Evolutionary conservation across 768 basidiomycete genomes (phyloP), one percentile per base, ranked within the genome.

Genomic region (Strobilomyces dryophilus): DNA sequence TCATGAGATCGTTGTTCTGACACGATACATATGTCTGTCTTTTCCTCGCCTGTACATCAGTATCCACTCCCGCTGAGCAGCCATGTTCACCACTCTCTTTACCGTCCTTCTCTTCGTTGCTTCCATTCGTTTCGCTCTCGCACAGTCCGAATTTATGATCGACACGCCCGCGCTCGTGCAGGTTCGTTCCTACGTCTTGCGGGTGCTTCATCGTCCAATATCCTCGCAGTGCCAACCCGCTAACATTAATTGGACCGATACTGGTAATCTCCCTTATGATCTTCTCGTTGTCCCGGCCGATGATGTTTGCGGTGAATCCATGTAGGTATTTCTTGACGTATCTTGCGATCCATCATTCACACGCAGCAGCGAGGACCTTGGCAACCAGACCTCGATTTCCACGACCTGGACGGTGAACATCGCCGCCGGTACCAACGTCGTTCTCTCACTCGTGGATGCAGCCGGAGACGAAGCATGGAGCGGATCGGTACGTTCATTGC

Each of bases 51-150:
- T 21, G 20, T 34, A 35, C 61, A 59, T 58, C 58, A 57, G 59
- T 51, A 47, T n/a, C 20, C 34, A 18, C 49, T 37, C 43, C 57
- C 36, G 32, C 58, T 37, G 57, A 56, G 55, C 57, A 60, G 71
- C 69, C 71, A 92, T 91, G 89, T 84, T 83, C 79, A 73, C 81
- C 75, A 87, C 89, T 73, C 72, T 91, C 87, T 47, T 89, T 88
- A 78, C 79, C 55, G 66, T 81, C 73, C 76, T 85, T 63, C 80
- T 90, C 83, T 71, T 89, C 74, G 70, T 78, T 64, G 65, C 74
- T 60, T 73, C 83, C 67, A 61, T 81, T 63, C 74, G 65, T 57
- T 73, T 73, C 64, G 83, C 74, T 50, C 60, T 78, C 49, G 83
- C 87, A 1, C 63, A 64, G 41, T 57, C 56, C 53, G 74, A 71